phyloP scores from a whole-genome alignment of 768 basidiomycete genomes.

The Boletus sp. region DNA sequence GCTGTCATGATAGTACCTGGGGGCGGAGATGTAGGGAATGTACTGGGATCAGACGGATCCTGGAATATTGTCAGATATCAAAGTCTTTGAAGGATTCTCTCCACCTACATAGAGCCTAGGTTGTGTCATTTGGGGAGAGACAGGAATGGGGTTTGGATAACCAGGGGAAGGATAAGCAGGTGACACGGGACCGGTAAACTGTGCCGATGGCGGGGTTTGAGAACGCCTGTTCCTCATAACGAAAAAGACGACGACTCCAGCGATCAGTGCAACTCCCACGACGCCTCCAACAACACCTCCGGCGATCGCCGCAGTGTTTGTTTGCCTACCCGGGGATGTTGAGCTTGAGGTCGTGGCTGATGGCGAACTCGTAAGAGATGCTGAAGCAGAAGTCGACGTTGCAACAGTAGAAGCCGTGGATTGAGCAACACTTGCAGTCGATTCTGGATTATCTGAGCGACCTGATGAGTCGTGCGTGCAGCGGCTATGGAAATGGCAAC shows the following conservation, averaged over 20 bases:
- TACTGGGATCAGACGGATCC: slow-evolving; percentile 39
- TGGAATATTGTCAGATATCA: slow-evolving; percentile 12
- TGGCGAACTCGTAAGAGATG: slow-evolving; percentile 15
- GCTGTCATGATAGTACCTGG: slow-evolving; percentile 10
- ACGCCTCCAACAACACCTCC: slow-evolving; percentile 70
- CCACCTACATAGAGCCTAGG: slow-evolving; percentile 32
- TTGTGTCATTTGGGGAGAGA: slow-evolving; percentile 19
- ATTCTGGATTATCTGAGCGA: slow-evolving; percentile 41
- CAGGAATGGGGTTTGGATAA: slow-evolving; percentile 11
- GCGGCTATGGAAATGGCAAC: background rate
- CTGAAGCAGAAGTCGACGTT: slow-evolving; percentile 15
- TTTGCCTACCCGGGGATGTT: slow-evolving; percentile 3
- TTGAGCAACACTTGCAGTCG: slow-evolving; percentile 36
- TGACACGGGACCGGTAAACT: background rate
- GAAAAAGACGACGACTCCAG: slow-evolving; percentile 40
- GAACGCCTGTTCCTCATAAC: slow-evolving; percentile 30
- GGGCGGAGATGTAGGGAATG: slow-evolving; percentile 33
- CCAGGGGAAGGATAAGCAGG: background rate
- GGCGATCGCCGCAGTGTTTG: slow-evolving; percentile 53
- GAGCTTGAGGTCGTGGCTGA: slow-evolving; percentile 7
- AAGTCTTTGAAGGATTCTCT: background rate
- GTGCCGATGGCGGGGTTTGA: slow-evolving; percentile 17
- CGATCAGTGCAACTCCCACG: slow-evolving; percentile 44
- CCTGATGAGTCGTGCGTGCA: background rate
- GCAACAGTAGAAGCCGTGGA: slow-evolving; percentile 20